Conservation (phyloP, 257 asterid species). For the Scutellaria baicalensis region DNA sequence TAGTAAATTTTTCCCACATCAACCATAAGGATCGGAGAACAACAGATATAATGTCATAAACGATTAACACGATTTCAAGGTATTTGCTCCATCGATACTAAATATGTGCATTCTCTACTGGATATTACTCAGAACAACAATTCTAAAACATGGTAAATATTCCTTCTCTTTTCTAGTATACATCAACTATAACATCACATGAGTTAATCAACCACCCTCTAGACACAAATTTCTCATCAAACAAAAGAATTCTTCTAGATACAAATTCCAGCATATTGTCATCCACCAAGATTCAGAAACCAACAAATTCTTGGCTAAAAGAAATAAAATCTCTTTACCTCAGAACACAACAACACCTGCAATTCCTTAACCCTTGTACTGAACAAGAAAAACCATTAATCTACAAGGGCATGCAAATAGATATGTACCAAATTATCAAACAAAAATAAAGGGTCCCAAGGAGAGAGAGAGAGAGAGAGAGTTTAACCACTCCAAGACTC, state of each 20-base stretch:
- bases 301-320: neutral
- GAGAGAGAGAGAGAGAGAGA: neutral
- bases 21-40: neutral
- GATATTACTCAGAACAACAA: neutral
- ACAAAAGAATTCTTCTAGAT: neutral
- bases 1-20: no score
- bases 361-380: neutral
- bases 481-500: neutral
- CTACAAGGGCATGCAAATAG: conserved; percentile 1
- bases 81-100: neutral
- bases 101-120: neutral
- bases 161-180: neutral
- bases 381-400: neutral
- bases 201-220: conserved; percentile 2
- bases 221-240: neutral
- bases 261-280: neutral
- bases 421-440: neutral
- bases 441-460: neutral
- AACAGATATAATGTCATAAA: neutral
- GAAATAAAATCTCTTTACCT: neutral
- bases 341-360: neutral
- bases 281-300: conserved; percentile 13
- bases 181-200: neutral
- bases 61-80: neutral
- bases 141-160: neutral